phyloP scores from a whole-genome alignment of 176 grass and related monocot species.

The Carex scoparia region DNA sequence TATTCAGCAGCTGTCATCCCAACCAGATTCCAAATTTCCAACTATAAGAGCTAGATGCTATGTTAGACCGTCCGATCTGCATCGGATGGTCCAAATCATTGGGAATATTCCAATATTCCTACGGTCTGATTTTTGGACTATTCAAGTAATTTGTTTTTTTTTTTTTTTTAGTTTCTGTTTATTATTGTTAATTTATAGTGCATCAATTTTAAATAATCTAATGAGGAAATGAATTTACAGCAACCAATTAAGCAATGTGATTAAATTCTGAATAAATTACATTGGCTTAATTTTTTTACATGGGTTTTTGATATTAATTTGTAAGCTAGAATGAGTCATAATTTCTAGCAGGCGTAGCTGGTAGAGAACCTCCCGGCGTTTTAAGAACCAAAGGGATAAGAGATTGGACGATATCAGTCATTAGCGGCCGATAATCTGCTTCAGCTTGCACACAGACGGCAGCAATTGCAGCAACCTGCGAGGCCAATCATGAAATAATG shows the following conservation, averaged over 20 bases:
- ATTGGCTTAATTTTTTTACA: neutral
- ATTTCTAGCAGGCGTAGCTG: neutral
- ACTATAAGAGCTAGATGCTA: neutral
- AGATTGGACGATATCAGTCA: slow-evolving; percentile 96
- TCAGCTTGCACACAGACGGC: slow-evolving; percentile 89
- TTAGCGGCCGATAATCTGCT: slow-evolving; percentile 91
- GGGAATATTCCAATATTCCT: neutral
- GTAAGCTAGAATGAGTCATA: neutral
- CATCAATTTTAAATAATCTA: neutral
- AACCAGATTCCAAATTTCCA: neutral
- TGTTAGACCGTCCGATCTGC: neutral
- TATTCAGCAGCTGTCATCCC: neutral
- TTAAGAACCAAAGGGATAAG: slow-evolving; percentile 72
- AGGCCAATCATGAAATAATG: neutral
- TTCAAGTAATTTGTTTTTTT: neutral
- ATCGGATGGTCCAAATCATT: neutral
- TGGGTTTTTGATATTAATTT: neutral
- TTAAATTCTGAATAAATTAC: neutral
- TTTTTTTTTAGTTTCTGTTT: neutral
- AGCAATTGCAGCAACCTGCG: slow-evolving; percentile 85
- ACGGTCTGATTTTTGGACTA: neutral
- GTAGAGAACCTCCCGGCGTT: slow-evolving; percentile 6
- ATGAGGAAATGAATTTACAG: slow-evolving; percentile 5
- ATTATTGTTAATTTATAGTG: neutral
- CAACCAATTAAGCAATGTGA: neutral